phyloP scores from a whole-genome alignment of 371 early-diverging fungal species.

The Mycotypha africana region DNA sequence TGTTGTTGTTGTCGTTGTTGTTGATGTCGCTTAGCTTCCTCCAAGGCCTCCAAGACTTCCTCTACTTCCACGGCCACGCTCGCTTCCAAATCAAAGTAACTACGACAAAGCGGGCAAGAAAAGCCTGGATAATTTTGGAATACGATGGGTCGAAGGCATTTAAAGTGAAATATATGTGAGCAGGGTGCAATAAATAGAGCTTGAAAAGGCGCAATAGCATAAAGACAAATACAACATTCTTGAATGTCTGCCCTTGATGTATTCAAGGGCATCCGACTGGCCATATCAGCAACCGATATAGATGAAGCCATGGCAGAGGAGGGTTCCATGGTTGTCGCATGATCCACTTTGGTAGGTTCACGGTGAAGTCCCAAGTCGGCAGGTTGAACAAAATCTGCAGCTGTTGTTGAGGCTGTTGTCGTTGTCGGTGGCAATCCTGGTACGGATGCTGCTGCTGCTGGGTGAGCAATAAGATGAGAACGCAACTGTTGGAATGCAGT shows the following conservation, averaged over 20 bases:
- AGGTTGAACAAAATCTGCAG: background rate
- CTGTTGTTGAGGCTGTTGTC: background rate
- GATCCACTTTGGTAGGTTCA: constrained; percentile 15
- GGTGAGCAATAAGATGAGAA: constrained; percentile 7
- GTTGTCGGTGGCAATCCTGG: no score
- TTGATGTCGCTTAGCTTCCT: constrained; percentile 9
- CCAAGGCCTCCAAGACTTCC: constrained; percentile 31
- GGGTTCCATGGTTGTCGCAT: background rate
- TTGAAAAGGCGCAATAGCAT: constrained; percentile 83
- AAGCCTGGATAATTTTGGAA: constrained; percentile 62
- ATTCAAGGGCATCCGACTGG: constrained; percentile 6
- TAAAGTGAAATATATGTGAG: constrained; percentile 89
- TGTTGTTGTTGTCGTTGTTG: background rate
- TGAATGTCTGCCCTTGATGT: constrained; percentile 13
- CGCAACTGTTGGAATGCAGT: constrained; percentile 18
- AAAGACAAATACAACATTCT: constrained; percentile 94
- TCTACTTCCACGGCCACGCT: constrained; percentile 61
- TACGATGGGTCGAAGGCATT: constrained; percentile 70
- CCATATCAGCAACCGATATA: constrained; percentile 3
- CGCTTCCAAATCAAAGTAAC: constrained; percentile 86
- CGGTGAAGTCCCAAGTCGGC: constrained; percentile 9
- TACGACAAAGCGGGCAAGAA: constrained; percentile 88
- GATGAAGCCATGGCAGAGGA: background rate
- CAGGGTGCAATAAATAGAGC: constrained; percentile 90
- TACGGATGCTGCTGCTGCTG: background rate